Evolutionary conservation across 306 rosid species (phyloP).

Genomic region (Corylus americana): DNA sequence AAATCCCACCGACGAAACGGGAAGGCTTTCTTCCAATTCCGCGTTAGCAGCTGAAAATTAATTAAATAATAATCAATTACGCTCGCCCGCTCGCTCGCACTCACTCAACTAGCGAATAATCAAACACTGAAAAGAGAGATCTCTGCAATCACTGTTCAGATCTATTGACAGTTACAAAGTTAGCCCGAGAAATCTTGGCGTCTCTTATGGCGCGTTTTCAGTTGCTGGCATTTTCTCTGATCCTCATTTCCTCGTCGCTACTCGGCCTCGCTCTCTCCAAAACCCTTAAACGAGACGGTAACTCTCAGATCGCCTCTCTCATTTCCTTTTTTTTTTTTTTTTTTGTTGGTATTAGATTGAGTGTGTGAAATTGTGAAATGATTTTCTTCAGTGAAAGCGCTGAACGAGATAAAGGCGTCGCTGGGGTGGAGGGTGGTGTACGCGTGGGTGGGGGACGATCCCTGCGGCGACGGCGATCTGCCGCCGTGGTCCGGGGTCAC

Average conservation of each 20-base stretch:
- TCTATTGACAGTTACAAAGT: slow-evolving; percentile 4
- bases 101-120: slow-evolving; percentile 17
- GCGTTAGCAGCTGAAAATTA: slow-evolving; percentile 31
- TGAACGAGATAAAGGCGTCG: slow-evolving; percentile 98
- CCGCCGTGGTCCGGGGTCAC: slow-evolving; percentile 99
- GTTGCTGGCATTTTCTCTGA: slow-evolving; percentile 34
- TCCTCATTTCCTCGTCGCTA: slow-evolving; percentile 41
- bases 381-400: slow-evolving; percentile 73
- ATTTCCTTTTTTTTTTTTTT: slow-evolving; percentile 2
- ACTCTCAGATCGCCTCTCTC: slow-evolving; percentile 15
- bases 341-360: neutral
- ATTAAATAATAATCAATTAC: slow-evolving; percentile 25
- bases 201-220: slow-evolving; percentile 49
- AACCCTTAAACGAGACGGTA: slow-evolving; percentile 98
- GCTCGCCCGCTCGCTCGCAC: neutral
- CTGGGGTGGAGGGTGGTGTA: slow-evolving; percentile 99
- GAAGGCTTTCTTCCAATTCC: neutral
- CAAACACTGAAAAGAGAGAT: slow-evolving; percentile 17
- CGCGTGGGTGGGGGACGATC: slow-evolving; percentile 99
- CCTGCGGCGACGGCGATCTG: slow-evolving; percentile 95
- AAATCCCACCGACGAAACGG: neutral
- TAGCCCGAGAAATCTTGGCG: neutral
- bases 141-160: slow-evolving; percentile 27
- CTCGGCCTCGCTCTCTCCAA: slow-evolving; percentile 54
- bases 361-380: slow-evolving; percentile 14